Evolutionary conservation across 106 monocot genomes (phyloP), one percentile per base, ranked within the genome.

Genomic region (Dendrobium officinale): DNA sequence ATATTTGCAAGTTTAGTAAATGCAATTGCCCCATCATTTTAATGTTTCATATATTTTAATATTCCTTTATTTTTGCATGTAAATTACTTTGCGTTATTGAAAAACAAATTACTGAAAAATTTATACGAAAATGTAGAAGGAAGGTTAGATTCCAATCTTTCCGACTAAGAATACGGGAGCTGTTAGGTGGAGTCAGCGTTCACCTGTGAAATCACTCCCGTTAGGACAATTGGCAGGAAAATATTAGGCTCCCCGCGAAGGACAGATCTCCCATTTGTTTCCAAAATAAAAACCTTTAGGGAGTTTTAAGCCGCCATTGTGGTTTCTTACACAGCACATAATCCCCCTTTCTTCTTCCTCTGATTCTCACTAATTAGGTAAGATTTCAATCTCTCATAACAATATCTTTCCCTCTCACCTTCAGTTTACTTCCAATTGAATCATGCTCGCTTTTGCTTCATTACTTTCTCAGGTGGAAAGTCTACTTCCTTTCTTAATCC

Each of bases 321-420:
- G 54, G 27, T 51, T 55, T 29, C 54, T 29, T 77, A 44, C 24
- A 51, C 49, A 48, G 20, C 77, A 77, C 47, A 77, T 9, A 27
- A 55, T 77, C 20, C 49, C 10, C 19, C 13, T 51, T 51, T 77
- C 54, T 29, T 29, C 24, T 26, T 77, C 31, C 27, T 1, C 54
- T 4, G 9, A 55, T 31, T 26, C 51, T 24, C 49, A 77, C 13
- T 22, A 77, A 51, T 77, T 75, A 43, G 45, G 75, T 75, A 42
- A 43, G 44, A 43, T 45, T 75, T 75, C 75, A 43, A 20, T 75
- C 44, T n/a, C 37, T 22, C 75, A 75, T 75, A 43, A 45, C 41
- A 20, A 22, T 24, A 9, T 43, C 45, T 44, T 75, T 24, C 75
- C 44, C 47, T 6, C 13, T 51, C 51, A 13, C 51, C 51, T 51